Evolutionary conservation across 495 filamentous ascomycete species (phyloP).

Genomic region (Aspergillus bertholletiae): DNA sequence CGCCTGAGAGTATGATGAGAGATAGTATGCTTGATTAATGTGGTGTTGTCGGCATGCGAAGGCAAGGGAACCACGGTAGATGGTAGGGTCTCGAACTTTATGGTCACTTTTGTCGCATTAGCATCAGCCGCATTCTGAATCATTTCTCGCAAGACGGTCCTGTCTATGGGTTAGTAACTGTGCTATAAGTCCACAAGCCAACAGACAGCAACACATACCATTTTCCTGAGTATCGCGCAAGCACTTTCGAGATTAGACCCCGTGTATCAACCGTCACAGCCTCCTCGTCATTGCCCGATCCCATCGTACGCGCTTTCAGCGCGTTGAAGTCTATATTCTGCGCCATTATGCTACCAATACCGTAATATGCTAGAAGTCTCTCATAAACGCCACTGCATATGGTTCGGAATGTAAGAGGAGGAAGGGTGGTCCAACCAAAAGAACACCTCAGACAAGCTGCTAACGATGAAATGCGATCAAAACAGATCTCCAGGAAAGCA

Average conservation of each 20-base stretch:
- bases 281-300: constrained; percentile 82
- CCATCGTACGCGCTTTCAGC: constrained; percentile 81
- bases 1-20: constrained; percentile 78
- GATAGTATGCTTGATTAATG: constrained; percentile 76
- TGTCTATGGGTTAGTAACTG: constrained; percentile 10
- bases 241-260: constrained; percentile 94
- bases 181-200: not conserved
- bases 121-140: constrained; percentile 98
- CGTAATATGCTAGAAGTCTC: not conserved
- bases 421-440: not conserved
- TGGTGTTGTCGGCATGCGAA: constrained; percentile 58
- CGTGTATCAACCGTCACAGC: constrained; percentile 98
- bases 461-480: too few species aligned
- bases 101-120: constrained; percentile 79
- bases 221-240: constrained; percentile 92
- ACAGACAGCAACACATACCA: constrained; percentile 47
- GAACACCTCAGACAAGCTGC: too few species aligned
- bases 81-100: constrained; percentile 85
- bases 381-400: not conserved
- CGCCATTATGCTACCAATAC: constrained; percentile 43
- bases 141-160: constrained; percentile 77
- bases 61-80: constrained; percentile 74
- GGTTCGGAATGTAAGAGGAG: too few species aligned
- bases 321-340: constrained; percentile 70
- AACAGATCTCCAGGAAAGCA: not conserved